Evolutionary conservation across 805 yeast species (phyloP).

Genomic region (Kuraishia piskuri): DNA sequence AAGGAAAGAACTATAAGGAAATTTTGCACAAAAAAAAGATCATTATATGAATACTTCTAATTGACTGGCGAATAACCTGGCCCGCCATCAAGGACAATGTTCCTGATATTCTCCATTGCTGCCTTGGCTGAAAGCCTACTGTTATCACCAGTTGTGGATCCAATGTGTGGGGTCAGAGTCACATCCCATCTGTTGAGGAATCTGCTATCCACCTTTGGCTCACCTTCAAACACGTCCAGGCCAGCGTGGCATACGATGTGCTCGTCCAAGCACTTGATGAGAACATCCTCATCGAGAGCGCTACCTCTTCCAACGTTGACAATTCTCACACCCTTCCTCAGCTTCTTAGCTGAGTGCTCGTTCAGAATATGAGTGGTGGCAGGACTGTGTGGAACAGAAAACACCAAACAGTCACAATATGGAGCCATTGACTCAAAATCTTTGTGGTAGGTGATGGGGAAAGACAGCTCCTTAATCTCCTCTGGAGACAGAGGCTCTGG

Average conservation of each 20-base stretch:
- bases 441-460: conserved; percentile 27
- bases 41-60: conserved; percentile 5
- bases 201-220: conserved; percentile 32
- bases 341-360: conserved; percentile 26
- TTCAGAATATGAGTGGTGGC: conserved; percentile 42
- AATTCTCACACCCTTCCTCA: conserved; percentile 33
- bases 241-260: conserved; percentile 50
- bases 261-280: conserved; percentile 32
- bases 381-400: conserved; percentile 50
- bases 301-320: conserved; percentile 57
- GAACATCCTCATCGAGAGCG: conserved; percentile 41
- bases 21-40: neutral
- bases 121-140: conserved; percentile 33
- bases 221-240: conserved; percentile 49
- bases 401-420: conserved; percentile 41
- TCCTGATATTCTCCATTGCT: conserved; percentile 35
- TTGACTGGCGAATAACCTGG: conserved; percentile 18
- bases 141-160: conserved; percentile 44
- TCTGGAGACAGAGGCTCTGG: conserved; percentile 27
- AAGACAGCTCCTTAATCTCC: conserved; percentile 21
- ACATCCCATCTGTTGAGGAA: conserved; percentile 30
- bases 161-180: conserved; percentile 53
- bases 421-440: conserved; percentile 24
- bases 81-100: conserved; percentile 25
- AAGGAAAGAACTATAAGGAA: neutral